Evolutionary conservation across 1,284 basidiomycete species (phyloP).

Genomic region (Cutaneotrichosporon daszewskae): DNA sequence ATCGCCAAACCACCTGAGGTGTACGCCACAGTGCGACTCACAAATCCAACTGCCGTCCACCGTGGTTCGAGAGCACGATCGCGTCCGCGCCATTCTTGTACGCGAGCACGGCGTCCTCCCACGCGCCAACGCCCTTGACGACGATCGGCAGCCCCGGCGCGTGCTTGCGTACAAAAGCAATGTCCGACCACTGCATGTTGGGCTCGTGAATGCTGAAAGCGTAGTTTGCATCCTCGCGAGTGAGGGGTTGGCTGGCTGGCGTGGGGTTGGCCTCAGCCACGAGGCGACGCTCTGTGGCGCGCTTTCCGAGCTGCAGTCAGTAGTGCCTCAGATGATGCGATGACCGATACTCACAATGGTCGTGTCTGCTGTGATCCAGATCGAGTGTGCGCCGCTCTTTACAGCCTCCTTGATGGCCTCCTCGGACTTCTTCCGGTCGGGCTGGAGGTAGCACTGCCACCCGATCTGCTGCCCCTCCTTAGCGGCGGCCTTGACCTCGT

Average conservation of each 20-base stretch:
- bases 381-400: conserved; percentile 41
- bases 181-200: conserved; percentile 43
- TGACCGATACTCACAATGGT: conserved; percentile 41
- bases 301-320: conserved; percentile 20
- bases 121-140: conserved; percentile 49
- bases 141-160: conserved; percentile 49
- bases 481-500: conserved; percentile 47
- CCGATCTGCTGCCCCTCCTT: conserved; percentile 29
- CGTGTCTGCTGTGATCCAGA: conserved; percentile 51
- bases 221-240: neutral
- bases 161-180: conserved; percentile 47
- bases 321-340: no score
- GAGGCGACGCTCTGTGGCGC: conserved; percentile 15
- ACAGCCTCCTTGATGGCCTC: conserved; percentile 44
- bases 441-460: conserved; percentile 39
- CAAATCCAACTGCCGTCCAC: conserved; percentile 39
- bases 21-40: conserved; percentile 3
- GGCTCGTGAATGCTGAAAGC: conserved; percentile 5
- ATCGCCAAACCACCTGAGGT: no score
- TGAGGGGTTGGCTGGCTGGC: conserved; percentile 12
- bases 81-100: conserved; percentile 47
- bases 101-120: conserved; percentile 48
- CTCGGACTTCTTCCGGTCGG: conserved; percentile 38
- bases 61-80: conserved; percentile 49
- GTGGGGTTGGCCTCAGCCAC: conserved; percentile 13